phyloP scores from a whole-genome alignment of 805 yeast species.

The Candida krabiensis region DNA sequence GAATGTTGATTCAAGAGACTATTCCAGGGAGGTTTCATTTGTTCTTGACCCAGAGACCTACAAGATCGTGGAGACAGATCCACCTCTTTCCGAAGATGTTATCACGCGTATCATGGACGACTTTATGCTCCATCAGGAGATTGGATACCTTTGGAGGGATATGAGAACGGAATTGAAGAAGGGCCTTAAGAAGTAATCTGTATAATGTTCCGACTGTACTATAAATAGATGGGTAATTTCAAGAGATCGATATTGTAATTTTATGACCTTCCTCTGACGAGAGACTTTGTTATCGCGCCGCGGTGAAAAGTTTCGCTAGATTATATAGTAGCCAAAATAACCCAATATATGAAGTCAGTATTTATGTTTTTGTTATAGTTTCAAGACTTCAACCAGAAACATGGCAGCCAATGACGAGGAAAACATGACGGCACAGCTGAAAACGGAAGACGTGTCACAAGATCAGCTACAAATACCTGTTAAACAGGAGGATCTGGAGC shows the following conservation, averaged over 20 bases:
- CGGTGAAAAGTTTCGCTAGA: too few relatives aligned
- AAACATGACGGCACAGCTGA: too few relatives aligned
- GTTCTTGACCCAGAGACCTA: slow-evolving; percentile 41
- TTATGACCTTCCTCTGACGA: too few relatives aligned
- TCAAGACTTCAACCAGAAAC: too few relatives aligned
- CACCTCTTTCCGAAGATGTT: slow-evolving; percentile 29
- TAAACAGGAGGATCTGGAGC: background rate
- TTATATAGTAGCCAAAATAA: too few relatives aligned
- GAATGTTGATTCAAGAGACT: slow-evolving; percentile 47
- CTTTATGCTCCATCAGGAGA: slow-evolving; percentile 30
- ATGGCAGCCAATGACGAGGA: too few relatives aligned
- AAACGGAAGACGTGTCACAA: background rate
- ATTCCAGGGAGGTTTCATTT: slow-evolving; percentile 43
- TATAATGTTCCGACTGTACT: slow-evolving; percentile 3
- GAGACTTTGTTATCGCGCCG: too few relatives aligned
- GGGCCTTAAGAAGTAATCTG: slow-evolving; percentile 1
- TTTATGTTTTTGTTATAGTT: too few relatives aligned
- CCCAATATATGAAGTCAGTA: too few relatives aligned
- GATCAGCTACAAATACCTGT: background rate
- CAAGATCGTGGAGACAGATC: slow-evolving; percentile 35
- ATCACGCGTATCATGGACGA: slow-evolving; percentile 17
- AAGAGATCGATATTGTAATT: too few relatives aligned
- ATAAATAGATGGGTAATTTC: background rate
- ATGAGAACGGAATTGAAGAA: slow-evolving; percentile 29
- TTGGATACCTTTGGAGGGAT: slow-evolving; percentile 35